Conservation (phyloP, 805 yeast species). For the Cyberlindnera sargentensis region DNA sequence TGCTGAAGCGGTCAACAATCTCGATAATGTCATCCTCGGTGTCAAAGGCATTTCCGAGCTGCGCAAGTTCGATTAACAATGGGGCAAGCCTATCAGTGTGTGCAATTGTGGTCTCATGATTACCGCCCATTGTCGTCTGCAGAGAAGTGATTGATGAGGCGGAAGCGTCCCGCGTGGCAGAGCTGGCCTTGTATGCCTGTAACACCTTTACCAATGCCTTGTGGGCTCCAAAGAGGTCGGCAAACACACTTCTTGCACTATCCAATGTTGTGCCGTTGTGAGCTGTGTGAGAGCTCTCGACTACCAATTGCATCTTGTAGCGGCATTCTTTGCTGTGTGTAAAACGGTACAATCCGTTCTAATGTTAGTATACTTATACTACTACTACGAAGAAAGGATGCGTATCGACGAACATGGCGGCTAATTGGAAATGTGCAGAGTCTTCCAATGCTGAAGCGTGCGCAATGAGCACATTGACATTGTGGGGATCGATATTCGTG, state of each 20-base stretch:
- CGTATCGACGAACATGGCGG: constrained; percentile 7
- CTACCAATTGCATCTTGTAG: constrained; percentile 1
- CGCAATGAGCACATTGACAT: neutral
- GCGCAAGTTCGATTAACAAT: constrained; percentile 3
- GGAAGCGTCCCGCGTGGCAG: neutral
- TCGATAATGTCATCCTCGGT: constrained; percentile 3
- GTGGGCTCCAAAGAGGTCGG: constrained; percentile 5
- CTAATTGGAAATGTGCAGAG: constrained; percentile 1
- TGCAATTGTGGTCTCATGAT: neutral
- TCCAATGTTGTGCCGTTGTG: neutral
- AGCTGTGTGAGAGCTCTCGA: constrained; percentile 1
- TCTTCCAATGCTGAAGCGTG: constrained; percentile 3
- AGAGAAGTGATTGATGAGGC: no score
- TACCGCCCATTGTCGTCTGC: no score
- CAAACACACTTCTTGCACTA: neutral
- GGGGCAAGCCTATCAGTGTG: neutral
- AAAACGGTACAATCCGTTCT: neutral
- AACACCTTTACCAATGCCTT: constrained; percentile 3
- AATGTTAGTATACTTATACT: neutral
- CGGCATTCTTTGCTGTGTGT: neutral
- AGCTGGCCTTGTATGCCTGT: constrained; percentile 1
- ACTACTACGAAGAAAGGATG: neutral
- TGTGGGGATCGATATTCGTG: neutral
- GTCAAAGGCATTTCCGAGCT: neutral
- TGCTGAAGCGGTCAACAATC: constrained; percentile 1